Conservation (phyloP, 2,329 filamentous ascomycete genomes). For the Septoria linicola region DNA sequence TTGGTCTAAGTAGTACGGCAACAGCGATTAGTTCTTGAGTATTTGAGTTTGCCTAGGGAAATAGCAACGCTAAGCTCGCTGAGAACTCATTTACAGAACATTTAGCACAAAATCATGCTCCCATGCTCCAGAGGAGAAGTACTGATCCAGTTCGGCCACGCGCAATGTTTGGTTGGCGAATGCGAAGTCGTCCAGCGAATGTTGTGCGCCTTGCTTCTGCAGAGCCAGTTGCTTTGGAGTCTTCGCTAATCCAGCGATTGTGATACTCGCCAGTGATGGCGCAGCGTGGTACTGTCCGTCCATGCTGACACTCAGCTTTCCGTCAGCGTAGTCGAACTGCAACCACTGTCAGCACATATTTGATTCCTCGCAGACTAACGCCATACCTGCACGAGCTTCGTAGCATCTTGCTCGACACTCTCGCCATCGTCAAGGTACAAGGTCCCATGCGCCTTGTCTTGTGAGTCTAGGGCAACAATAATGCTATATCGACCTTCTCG, state of each 20-base stretch:
- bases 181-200: background rate
- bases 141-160: background rate
- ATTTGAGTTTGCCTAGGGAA: no score
- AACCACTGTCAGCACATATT: background rate
- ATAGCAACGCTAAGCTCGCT: no score
- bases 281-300: slow-evolving; percentile 26
- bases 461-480: slow-evolving; percentile 18
- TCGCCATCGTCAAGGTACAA: slow-evolving; percentile 65
- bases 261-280: slow-evolving; percentile 30
- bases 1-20: no score
- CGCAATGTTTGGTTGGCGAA: background rate
- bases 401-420: slow-evolving; percentile 57
- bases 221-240: background rate
- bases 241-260: slow-evolving; percentile 25
- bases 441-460: slow-evolving; percentile 8
- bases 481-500: slow-evolving; percentile 18
- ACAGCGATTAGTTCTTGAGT: no score
- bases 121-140: slow-evolving; percentile 4
- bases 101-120: background rate
- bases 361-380: background rate
- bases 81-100: background rate
- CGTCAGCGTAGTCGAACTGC: slow-evolving; percentile 25
- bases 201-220: background rate
- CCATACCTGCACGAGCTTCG: slow-evolving; percentile 48
- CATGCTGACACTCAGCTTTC: slow-evolving; percentile 22